Percentiles rank a stretch among this genome's conserved stretches.
Conservation (phyloP, 2,329 filamentous ascomycete genomes). For the Microdochium trichocladiopsis region DNA sequence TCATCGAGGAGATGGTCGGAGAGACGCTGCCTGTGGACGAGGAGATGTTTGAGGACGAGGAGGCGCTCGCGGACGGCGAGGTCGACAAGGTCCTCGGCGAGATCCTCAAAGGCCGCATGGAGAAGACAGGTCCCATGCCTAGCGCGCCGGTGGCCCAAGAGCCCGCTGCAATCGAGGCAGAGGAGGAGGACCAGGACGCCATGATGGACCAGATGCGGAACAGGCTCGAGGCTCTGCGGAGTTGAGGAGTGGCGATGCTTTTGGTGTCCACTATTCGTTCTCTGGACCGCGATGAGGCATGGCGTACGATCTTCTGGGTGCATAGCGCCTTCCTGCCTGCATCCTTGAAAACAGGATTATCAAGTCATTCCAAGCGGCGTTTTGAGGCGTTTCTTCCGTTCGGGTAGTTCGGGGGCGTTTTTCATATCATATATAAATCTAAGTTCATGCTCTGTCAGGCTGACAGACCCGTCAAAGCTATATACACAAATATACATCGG, state of each 20-base stretch:
- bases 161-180: constrained; percentile 54
- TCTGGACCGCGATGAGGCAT: too few relatives aligned
- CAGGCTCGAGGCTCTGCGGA: constrained; percentile 54
- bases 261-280: too few relatives aligned
- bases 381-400: background rate
- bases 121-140: constrained; percentile 51
- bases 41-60: constrained; percentile 63
- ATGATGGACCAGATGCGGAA: constrained; percentile 94
- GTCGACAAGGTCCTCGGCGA: constrained; percentile 91
- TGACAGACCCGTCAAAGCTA: too few relatives aligned
- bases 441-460: too few relatives aligned
- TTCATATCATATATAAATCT: background rate
- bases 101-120: constrained; percentile 76
- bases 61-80: constrained; percentile 70
- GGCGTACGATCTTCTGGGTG: too few relatives aligned
- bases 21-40: constrained; percentile 75
- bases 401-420: background rate
- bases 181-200: constrained; percentile 80
- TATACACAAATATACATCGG: background rate
- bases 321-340: too few relatives aligned
- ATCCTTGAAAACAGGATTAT: background rate
- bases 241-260: background rate
- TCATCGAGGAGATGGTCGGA: constrained; percentile 96
- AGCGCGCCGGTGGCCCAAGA: constrained; percentile 46
- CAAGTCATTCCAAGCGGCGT: background rate